Evolutionary conservation across 805 yeast genomes (phyloP).

Genomic region (Myxozyma sirexii): DNA sequence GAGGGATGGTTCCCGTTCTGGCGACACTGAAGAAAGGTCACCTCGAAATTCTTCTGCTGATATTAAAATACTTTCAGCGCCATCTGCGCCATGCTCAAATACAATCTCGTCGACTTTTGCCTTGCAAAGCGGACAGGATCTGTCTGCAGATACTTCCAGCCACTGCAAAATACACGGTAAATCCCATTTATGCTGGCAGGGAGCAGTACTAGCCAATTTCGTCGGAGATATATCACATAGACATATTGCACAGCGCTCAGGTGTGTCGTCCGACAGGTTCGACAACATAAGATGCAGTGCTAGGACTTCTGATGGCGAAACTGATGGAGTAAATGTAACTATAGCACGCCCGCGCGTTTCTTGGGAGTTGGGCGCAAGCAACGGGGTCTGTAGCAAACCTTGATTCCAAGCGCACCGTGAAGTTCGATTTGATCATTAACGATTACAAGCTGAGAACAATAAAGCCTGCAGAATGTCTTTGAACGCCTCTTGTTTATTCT

Average conservation of each 20-base stretch:
- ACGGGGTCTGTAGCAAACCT: not conserved
- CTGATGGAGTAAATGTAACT: no score
- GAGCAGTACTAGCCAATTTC: slow-evolving; percentile 15
- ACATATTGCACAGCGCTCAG: slow-evolving; percentile 28
- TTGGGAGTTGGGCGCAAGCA: no score
- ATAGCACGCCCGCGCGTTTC: no score
- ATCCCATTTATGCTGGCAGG: slow-evolving; percentile 28
- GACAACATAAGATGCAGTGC: not conserved
- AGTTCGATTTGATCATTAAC: no score
- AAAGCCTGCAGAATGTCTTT: slow-evolving; percentile 13
- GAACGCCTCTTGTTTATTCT: slow-evolving; percentile 18
- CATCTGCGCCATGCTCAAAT: slow-evolving; percentile 2
- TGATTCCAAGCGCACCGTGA: no score
- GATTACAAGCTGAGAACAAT: no score
- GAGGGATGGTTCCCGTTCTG: not conserved
- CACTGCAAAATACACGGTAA: slow-evolving; percentile 25
- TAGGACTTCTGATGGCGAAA: not conserved
- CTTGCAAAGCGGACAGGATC: slow-evolving; percentile 29
- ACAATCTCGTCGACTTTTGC: slow-evolving; percentile 4
- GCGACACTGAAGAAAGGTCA: not conserved
- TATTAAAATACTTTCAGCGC: not conserved
- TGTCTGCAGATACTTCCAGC: slow-evolving; percentile 21
- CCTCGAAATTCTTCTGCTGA: not conserved
- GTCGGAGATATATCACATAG: slow-evolving; percentile 3
- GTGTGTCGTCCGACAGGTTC: not conserved